Base-by-base conservation (phyloP, 2,329 filamentous ascomycete genomes). In the Trichoderma arundinaceum region DNA sequence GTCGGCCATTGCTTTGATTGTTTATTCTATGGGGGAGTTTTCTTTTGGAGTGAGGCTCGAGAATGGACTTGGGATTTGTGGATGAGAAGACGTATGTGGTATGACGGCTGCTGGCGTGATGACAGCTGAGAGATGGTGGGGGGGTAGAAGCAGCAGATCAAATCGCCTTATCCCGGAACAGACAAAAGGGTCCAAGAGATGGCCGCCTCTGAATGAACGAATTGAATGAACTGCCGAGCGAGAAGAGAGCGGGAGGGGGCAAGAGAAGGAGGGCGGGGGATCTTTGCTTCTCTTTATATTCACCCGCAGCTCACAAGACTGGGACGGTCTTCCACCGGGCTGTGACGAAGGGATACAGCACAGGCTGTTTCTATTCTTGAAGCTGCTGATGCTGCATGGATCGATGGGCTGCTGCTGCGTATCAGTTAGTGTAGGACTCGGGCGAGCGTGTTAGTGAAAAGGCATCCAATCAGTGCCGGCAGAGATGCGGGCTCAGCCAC, bases 1-100 rank as follows among this genome's bases (percentile, higher is more conserved):
- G 58, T 46, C 49, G 44, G 66, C 65, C 66, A 67, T 67, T 41
- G 38, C 17, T 33, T 17, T 38, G 17, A 22, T n/a, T 48, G 39
- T 38, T 41, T 19, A 1, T 38, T 41, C 48, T 7, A 5, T 35
- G 32, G n/a, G 15, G 12, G 35, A 56, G 7, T 38, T 39, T 33
- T 28, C 15, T 43, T 60, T 15, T 51, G 35, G 22, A 19, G 0
- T 49, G 43, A 7, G 15, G 7, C 32, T 12, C 39, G 3, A 4
- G 12, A 28, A 3, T 28, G 22, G 22, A 28, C 22, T 49, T 60
- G 39, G 12, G n/a, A 13, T 43, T 12, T 15, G 3, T 22, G 10
- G 17, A n/a, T 10, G 22, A 7, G 10, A 51, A 33, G 9, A 13
- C 6, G 17, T 12, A 44, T 43, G 53, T 28, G 46, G 46, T 49